Evolutionary conservation across 2,329 filamentous ascomycete species (phyloP).

Genomic region (Clarireedia monteithiana): DNA sequence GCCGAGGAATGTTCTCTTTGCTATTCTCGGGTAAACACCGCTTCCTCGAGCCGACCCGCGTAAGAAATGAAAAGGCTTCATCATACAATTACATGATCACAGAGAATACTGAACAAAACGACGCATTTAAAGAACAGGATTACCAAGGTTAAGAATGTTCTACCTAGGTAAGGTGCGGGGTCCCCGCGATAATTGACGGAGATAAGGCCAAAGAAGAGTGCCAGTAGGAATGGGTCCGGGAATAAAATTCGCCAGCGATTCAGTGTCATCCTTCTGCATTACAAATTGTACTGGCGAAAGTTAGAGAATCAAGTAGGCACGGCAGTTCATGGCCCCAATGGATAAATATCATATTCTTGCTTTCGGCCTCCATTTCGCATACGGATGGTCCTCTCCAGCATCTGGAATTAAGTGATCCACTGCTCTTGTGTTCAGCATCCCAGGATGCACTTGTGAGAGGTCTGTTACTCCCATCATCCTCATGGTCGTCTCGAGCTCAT

Average conservation of each 20-base stretch:
- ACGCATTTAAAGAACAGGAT: too few species aligned
- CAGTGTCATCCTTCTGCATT: too few species aligned
- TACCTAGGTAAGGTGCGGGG: too few species aligned
- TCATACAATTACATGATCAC: neutral
- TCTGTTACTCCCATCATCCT: conserved; percentile 55
- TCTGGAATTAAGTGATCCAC: conserved; percentile 40
- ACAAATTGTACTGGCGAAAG: too few species aligned
- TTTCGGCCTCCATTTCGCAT: conserved; percentile 32
- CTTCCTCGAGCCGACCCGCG: neutral
- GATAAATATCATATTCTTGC: conserved; percentile 20
- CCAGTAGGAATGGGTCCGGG: too few species aligned
- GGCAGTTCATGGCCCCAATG: neutral
- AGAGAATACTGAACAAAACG: neutral
- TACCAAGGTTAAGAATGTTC: too few species aligned
- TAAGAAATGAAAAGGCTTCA: neutral
- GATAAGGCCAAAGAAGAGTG: too few species aligned
- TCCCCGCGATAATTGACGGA: too few species aligned
- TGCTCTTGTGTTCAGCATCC: conserved; percentile 48
- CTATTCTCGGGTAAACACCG: neutral
- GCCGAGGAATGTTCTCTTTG: neutral
- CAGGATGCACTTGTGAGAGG: conserved; percentile 52
- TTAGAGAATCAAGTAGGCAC: too few species aligned
- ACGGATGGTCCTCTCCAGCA: conserved; percentile 35
- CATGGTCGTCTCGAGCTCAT: conserved; percentile 61
- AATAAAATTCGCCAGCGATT: too few species aligned